Conservation (phyloP, 768 basidiomycete genomes). For the Pleurotus eryngii region DNA sequence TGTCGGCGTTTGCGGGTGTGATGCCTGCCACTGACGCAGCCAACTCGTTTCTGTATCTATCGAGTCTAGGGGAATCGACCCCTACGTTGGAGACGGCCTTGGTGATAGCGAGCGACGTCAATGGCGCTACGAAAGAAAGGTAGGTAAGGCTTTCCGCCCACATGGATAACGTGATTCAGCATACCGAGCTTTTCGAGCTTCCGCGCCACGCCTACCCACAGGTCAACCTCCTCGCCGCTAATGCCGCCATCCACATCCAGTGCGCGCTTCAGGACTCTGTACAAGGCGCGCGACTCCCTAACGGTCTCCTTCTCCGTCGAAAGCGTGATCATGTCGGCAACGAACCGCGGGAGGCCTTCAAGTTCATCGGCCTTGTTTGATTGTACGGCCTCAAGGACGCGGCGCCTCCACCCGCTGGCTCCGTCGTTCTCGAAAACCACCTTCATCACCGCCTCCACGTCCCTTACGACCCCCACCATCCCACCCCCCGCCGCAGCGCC, state of each 20-base stretch:
- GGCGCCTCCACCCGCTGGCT: conserved; percentile 8
- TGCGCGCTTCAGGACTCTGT: conserved; percentile 55
- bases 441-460: conserved; percentile 15
- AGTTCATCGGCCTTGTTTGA: background rate
- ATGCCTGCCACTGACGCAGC: conserved; percentile 79
- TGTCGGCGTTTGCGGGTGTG: conserved; percentile 55
- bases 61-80: conserved; percentile 67
- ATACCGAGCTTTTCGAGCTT: conserved; percentile 60
- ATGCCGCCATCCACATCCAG: conserved; percentile 46
- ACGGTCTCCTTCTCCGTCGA: conserved; percentile 39
- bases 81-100: conserved; percentile 57
- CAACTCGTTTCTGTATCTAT: conserved; percentile 85
- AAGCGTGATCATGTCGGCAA: conserved; percentile 26
- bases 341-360: conserved; percentile 21
- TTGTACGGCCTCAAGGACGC: conserved; percentile 2
- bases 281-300: conserved; percentile 58
- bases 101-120: conserved; percentile 65
- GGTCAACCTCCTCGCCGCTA: conserved; percentile 62
- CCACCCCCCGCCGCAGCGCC: conserved; percentile 9
- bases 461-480: conserved; percentile 25
- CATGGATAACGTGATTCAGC: conserved; percentile 15
- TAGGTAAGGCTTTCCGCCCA: background rate
- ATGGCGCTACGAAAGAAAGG: conserved; percentile 48
- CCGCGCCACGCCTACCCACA: conserved; percentile 73
- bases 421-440: background rate